phyloP scores from a whole-genome alignment of 1,284 basidiomycete genomes.

The Cutaneotrichosporon dermatis region DNA sequence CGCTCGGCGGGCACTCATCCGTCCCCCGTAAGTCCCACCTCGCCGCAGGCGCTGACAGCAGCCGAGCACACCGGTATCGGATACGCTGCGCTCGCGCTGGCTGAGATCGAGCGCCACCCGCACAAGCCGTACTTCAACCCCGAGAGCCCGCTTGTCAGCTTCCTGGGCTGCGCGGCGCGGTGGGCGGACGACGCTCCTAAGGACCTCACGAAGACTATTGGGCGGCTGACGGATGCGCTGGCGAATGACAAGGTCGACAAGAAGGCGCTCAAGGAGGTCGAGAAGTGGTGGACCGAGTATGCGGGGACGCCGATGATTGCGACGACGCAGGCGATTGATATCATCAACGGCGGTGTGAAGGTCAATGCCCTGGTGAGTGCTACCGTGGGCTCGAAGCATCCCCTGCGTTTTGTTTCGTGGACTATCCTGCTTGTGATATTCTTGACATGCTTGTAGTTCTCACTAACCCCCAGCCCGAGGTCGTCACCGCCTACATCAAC shows the following conservation, averaged over 20 bases:
- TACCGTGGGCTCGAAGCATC: too few species aligned
- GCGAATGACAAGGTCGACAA: slow-evolving; percentile 27
- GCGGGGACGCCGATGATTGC: slow-evolving; percentile 26
- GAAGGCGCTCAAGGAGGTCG: slow-evolving; percentile 32
- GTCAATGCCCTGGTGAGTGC: slow-evolving; percentile 36
- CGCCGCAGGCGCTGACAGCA: slow-evolving; percentile 11
- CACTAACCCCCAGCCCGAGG: slow-evolving; percentile 27
- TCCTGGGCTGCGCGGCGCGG: slow-evolving; percentile 33
- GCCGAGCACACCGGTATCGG: slow-evolving; percentile 47
- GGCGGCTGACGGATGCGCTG: slow-evolving; percentile 21
- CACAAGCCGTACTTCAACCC: slow-evolving; percentile 30
- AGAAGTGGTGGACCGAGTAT: slow-evolving; percentile 29
- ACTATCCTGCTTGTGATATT: too few species aligned
- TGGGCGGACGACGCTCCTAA: slow-evolving; percentile 25
- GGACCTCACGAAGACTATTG: slow-evolving; percentile 25
- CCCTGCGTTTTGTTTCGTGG: too few species aligned
- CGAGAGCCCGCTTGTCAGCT: slow-evolving; percentile 28
- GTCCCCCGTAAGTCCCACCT: slow-evolving; percentile 50
- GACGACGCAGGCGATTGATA: slow-evolving; percentile 45
- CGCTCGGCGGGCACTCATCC: slow-evolving; percentile 65
- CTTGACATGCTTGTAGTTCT: too few species aligned
- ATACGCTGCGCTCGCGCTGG: slow-evolving; percentile 37
- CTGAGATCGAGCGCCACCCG: slow-evolving; percentile 40
- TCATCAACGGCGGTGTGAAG: slow-evolving; percentile 43
- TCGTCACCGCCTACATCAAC: slow-evolving; percentile 39